phyloP scores from a whole-genome alignment of 768 basidiomycete genomes.

The Aureoboletus auriporus region DNA sequence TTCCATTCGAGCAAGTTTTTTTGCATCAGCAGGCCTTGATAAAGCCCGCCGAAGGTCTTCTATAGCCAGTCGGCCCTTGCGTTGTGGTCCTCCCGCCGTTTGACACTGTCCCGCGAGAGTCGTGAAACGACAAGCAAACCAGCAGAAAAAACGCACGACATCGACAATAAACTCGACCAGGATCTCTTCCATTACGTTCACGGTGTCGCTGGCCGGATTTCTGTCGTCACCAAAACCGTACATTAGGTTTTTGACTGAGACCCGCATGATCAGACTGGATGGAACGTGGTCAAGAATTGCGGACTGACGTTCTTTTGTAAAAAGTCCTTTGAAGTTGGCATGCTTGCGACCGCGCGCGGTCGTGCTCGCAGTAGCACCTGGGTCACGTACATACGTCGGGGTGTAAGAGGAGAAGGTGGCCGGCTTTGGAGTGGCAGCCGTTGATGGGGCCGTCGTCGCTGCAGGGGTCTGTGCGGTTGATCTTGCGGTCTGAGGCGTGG shows the following conservation, averaged over 20 bases:
- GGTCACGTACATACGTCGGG: slow-evolving; percentile 48
- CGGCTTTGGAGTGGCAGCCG: slow-evolving; percentile 32
- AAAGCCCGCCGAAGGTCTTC: slow-evolving; percentile 82
- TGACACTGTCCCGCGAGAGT: slow-evolving; percentile 51
- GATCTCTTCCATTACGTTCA: slow-evolving; percentile 92
- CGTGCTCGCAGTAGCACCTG: slow-evolving; percentile 35
- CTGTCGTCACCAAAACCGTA: slow-evolving; percentile 93
- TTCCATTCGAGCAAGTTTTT: slow-evolving; percentile 90
- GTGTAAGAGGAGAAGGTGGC: slow-evolving; percentile 57
- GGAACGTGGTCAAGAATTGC: neutral
- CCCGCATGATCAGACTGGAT: slow-evolving; percentile 11
- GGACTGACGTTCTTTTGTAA: slow-evolving; percentile 74
- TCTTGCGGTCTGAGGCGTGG: slow-evolving; percentile 25
- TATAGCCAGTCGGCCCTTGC: slow-evolving; percentile 73
- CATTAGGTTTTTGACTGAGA: slow-evolving; percentile 77
- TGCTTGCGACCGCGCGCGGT: slow-evolving; percentile 56
- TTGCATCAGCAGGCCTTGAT: slow-evolving; percentile 82
- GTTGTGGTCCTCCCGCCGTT: slow-evolving; percentile 63
- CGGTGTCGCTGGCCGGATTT: slow-evolving; percentile 82
- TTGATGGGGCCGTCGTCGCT: slow-evolving; percentile 27
- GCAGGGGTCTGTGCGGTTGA: slow-evolving; percentile 28
- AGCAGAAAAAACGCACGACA: slow-evolving; percentile 53
- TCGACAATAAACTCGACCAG: slow-evolving; percentile 88
- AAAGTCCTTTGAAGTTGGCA: slow-evolving; percentile 68
- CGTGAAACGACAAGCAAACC: slow-evolving; percentile 1